Evolutionary conservation across 2,329 filamentous ascomycete genomes (phyloP).

Genomic region (Cercospora canescens): DNA sequence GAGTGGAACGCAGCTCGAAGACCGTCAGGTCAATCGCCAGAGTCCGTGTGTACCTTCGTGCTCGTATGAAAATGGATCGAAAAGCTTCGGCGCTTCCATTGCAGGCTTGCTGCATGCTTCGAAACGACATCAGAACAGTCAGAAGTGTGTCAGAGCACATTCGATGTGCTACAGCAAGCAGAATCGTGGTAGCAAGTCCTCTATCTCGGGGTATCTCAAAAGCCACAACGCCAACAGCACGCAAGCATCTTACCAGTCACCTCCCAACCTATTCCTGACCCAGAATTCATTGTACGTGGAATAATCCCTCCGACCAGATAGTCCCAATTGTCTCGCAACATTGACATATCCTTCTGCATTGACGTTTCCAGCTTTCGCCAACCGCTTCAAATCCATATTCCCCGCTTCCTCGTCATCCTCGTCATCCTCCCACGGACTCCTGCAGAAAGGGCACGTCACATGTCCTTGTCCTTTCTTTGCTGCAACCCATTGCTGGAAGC

Average conservation of each 20-base stretch:
- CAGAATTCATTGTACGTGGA: conserved; percentile 34
- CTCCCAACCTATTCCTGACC: conserved; percentile 18
- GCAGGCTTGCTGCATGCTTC: too few relatives aligned
- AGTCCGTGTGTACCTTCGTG: too few relatives aligned
- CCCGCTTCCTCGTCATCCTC: conserved; percentile 20
- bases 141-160: too few relatives aligned
- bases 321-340: conserved; percentile 33
- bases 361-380: conserved; percentile 25
- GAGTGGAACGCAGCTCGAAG: too few relatives aligned
- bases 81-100: too few relatives aligned
- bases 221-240: neutral
- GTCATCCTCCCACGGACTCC: conserved; percentile 30
- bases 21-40: too few relatives aligned
- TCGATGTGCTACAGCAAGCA: too few relatives aligned
- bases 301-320: conserved; percentile 33
- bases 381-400: conserved; percentile 21
- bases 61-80: too few relatives aligned
- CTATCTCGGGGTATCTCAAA: neutral
- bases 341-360: conserved; percentile 37
- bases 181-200: neutral
- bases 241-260: neutral
- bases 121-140: too few relatives aligned
- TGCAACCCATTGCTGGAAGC: conserved; percentile 56
- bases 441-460: conserved; percentile 37
- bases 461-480: conserved; percentile 25